These are phyloP conservation scores for Penicillium sp. DNA, from an alignment of 2,329 filamentous ascomycete genomes.

Conservation along the genomic window DNA sequence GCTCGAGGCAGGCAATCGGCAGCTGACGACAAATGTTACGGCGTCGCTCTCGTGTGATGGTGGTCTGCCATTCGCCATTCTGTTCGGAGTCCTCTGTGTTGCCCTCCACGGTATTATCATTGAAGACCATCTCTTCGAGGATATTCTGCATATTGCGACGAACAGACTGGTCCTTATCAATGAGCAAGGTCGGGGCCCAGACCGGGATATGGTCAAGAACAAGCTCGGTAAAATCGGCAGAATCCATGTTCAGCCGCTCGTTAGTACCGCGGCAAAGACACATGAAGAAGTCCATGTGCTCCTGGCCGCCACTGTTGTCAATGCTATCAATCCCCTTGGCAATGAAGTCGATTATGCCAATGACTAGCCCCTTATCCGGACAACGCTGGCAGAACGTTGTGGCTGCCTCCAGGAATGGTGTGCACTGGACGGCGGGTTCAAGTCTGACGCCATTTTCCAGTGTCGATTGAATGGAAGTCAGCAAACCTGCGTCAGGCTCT, in stretches of 20 bases:
- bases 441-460: constrained; percentile 57
- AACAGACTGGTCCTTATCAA: constrained; percentile 50
- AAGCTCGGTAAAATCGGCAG: constrained; percentile 35
- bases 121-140: constrained; percentile 46
- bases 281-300: constrained; percentile 55
- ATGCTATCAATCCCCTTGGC: constrained; percentile 52
- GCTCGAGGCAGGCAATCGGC: constrained; percentile 33
- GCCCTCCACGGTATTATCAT: constrained; percentile 28
- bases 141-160: constrained; percentile 48
- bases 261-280: constrained; percentile 51
- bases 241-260: constrained; percentile 34
- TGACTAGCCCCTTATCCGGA: constrained; percentile 38
- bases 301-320: constrained; percentile 48
- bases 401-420: constrained; percentile 60
- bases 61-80: neutral
- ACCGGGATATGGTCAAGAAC: constrained; percentile 45
- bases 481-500: constrained; percentile 51
- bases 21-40: constrained; percentile 35
- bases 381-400: constrained; percentile 53
- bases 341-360: constrained; percentile 42
- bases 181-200: constrained; percentile 55
- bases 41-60: constrained; percentile 26
- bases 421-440: constrained; percentile 48
- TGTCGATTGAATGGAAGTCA: constrained; percentile 52
- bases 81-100: constrained; percentile 24